These are phyloP conservation scores for Coccomyxa sp. DNA, from an alignment of 139 green algal species.

Conservation along the genomic window DNA sequence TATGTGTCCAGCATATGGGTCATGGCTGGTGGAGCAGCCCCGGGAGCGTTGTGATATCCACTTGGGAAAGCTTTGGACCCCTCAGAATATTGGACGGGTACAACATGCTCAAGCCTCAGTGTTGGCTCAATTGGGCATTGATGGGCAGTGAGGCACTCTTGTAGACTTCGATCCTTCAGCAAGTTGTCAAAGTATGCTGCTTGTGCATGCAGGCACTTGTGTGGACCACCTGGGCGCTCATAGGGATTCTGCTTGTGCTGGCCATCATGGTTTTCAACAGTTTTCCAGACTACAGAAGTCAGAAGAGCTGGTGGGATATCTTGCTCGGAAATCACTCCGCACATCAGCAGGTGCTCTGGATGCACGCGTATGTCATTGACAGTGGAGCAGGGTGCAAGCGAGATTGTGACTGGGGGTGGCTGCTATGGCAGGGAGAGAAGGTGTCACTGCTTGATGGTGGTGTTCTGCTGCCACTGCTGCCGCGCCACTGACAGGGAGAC, in stretches of 20 bases:
- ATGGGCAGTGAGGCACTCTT: neutral
- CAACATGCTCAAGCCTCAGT: neutral
- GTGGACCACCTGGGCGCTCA: conserved; percentile 35
- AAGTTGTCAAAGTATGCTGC: neutral
- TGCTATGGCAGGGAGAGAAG: conserved; percentile 26
- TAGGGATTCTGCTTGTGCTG: conserved; percentile 9
- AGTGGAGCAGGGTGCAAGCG: too few relatives aligned
- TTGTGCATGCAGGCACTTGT: conserved; percentile 14
- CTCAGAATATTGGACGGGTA: neutral
- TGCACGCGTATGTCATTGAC: too few relatives aligned
- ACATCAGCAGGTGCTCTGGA: neutral
- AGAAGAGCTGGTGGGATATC: conserved; percentile 19
- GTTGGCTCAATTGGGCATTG: too few relatives aligned
- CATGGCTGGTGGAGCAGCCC: neutral
- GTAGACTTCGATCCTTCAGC: neutral
- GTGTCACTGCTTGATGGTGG: conserved; percentile 21
- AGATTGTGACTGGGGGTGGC: neutral
- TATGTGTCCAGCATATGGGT: neutral
- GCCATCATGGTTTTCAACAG: conserved; percentile 34
- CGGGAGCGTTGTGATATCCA: neutral
- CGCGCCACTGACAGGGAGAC: neutral
- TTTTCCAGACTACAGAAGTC: conserved; percentile 30
- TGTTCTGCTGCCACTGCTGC: conserved; percentile 32
- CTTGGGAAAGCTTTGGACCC: neutral
- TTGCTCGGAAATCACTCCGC: neutral